Conservation (phyloP, 78 protist genomes). For the Diacronema lutheri region DNA sequence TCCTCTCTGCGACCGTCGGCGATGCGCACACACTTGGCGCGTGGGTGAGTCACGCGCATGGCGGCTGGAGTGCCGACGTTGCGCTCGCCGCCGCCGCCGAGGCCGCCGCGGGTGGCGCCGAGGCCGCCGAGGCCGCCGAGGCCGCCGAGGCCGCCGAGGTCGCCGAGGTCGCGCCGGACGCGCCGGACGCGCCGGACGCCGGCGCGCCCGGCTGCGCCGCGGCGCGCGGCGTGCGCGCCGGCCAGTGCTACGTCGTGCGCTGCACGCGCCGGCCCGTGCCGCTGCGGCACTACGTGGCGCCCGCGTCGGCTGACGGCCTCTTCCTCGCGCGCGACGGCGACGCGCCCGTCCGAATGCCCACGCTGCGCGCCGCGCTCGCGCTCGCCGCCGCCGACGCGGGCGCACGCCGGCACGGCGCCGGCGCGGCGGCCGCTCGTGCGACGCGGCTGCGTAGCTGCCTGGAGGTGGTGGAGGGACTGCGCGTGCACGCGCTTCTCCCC, state of each 20-base stretch:
- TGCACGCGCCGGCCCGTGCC: slow-evolving; percentile 82
- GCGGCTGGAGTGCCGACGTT: too few species aligned
- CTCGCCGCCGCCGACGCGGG: too few species aligned
- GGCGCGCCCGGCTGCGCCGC: too few species aligned
- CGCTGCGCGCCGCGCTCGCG: too few species aligned
- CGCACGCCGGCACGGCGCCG: too few species aligned
- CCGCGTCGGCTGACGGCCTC: slow-evolving; percentile 48
- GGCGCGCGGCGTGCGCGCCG: background rate
- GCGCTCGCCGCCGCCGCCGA: too few species aligned
- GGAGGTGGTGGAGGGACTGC: background rate
- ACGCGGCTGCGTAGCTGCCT: background rate
- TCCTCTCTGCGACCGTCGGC: slow-evolving; percentile 93
- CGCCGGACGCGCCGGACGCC: too few species aligned
- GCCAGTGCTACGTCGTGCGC: background rate
- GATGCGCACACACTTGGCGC: slow-evolving; percentile 89
- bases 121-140: slow-evolving; percentile 51
- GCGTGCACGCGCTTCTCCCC: background rate
- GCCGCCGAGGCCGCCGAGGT: too few species aligned
- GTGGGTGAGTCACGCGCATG: slow-evolving; percentile 83
- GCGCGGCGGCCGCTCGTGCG: too few species aligned
- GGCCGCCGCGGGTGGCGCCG: too few species aligned
- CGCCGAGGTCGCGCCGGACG: too few species aligned
- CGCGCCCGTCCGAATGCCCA: slow-evolving; percentile 64
- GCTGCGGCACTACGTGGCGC: slow-evolving; percentile 67
- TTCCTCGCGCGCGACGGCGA: background rate